Base-by-base conservation (phyloP, 192 early-diverging fungal species). In the Coemansia sp. region DNA sequence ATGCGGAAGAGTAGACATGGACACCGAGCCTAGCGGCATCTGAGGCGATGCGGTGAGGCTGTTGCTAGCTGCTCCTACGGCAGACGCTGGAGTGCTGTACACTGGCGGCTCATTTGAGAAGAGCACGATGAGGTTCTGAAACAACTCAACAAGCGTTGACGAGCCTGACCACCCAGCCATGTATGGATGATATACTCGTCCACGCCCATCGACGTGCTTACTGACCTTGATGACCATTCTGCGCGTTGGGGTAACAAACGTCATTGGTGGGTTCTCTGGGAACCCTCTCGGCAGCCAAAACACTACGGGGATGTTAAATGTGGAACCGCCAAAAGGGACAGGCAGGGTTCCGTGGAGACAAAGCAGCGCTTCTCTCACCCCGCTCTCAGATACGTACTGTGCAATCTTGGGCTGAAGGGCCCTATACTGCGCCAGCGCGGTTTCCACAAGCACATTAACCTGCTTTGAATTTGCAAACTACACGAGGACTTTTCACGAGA, bases 291-390 rank as follows among this genome's bases (percentile, higher is more conserved):
- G 95, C 13, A 96, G 77, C 94, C 93, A 97, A 41, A 95, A 85
- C 11, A 88, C 90, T 5, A 98, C 86, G 2, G 95, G 96, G 54
- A 98, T 96, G 74, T 98, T 96, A 81, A 96, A 97, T 40, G 88
- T 85, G 2, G 75, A 81, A 2, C 88, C 89, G 50, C 88, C 87
- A 70, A 91, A 98, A 14, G 86, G 86, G 41, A 98, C 93, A 4
- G 94, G 94, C 7, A 97, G 69, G 0, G 95, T 96, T 25, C 96
- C 96, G 62, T 92, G 86, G 22, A 98, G 82, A 70, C 90, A 94
- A 22, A 98, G 84, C 0, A 95, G 77, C 19, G 89, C 84, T 69
- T 90, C 83, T 8, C 70, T 66, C 8, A 46, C 44, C 25, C 69
- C 73, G 67, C 75, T 73, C 68, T 66, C 76, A 45, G 61, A 79